Evolutionary conservation across 371 early-diverging fungal genomes (phyloP).

Genomic region (Saksenaea vasiformis): DNA sequence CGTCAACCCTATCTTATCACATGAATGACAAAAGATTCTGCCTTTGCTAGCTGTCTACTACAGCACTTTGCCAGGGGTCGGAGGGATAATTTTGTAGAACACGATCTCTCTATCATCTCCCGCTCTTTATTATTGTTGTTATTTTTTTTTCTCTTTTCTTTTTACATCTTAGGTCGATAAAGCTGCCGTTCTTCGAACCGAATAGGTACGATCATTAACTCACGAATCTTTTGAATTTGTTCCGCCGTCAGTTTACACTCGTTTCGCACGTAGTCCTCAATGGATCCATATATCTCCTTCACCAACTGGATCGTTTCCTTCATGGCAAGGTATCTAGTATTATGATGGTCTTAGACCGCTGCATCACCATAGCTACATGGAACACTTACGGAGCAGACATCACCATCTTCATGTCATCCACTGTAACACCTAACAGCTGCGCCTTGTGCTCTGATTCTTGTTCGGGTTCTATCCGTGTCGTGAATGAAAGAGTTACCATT

Average conservation of each 20-base stretch:
- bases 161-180: conserved; percentile 31
- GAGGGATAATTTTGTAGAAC: not conserved
- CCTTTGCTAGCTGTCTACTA: not conserved
- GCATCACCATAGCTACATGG: not conserved
- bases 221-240: conserved; percentile 34
- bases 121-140: too few species aligned
- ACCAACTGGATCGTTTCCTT: conserved; percentile 38
- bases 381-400: conserved; percentile 51
- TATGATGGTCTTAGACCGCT: not conserved
- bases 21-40: not conserved
- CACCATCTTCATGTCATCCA: conserved; percentile 44
- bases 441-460: conserved; percentile 40
- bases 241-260: conserved; percentile 36
- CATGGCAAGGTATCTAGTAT: conserved; percentile 40
- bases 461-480: conserved; percentile 30
- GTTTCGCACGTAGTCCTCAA: conserved; percentile 30
- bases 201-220: conserved; percentile 47
- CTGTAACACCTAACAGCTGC: conserved; percentile 24
- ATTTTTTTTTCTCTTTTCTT: not conserved
- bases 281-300: conserved; percentile 31
- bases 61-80: not conserved
- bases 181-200: conserved; percentile 48
- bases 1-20: not conserved
- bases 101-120: not conserved
- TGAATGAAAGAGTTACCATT: not conserved